A percentile compares a stretch with the other conserved stretches of the same genome.
phyloP scores from a whole-genome alignment of 2,329 filamentous ascomycete genomes.

The Westerdykella aurantiaca region DNA sequence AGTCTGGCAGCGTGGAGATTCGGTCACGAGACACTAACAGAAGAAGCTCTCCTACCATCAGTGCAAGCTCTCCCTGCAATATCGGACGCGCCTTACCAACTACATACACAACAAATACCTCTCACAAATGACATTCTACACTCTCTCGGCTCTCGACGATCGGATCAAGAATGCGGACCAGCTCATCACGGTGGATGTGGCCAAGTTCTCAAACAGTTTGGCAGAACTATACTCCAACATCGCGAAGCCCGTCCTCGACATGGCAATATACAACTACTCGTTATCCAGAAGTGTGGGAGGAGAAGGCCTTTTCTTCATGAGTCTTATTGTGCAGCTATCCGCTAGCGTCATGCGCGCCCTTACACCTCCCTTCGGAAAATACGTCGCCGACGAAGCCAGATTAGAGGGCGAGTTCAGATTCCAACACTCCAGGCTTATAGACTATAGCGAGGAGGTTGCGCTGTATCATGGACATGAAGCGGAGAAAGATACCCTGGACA shows the following conservation, averaged over 20 bases:
- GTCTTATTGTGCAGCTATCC: conserved; percentile 84
- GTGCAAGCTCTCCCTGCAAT: conserved; percentile 86
- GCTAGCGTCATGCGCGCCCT: conserved; percentile 89
- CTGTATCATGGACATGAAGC: conserved; percentile 87
- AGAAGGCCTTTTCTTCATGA: conserved; percentile 94
- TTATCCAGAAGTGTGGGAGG: conserved; percentile 92
- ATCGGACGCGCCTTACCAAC: conserved; percentile 88
- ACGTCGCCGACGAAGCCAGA: conserved; percentile 90
- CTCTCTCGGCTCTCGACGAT: conserved; percentile 89
- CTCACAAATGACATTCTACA: conserved; percentile 97
- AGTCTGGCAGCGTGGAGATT: conserved; percentile 22
- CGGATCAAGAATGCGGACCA: conserved; percentile 98
- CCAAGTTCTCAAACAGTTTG: conserved; percentile 90
- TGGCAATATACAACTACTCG: conserved; percentile 94
- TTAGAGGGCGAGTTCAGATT: conserved; percentile 95
- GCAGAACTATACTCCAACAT: conserved; percentile 95
- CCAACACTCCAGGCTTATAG: conserved; percentile 88
- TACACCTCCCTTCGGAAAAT: conserved; percentile 94
- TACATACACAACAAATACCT: conserved; percentile 94
- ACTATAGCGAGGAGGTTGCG: conserved; percentile 92
- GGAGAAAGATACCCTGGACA: conserved; percentile 94
- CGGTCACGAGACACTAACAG: conserved; percentile 1
- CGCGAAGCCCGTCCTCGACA: conserved; percentile 89
- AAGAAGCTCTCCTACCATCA: conserved; percentile 86
- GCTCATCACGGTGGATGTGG: conserved; percentile 91